Percentiles rank a stretch among this genome's conserved stretches.
Conservation (phyloP, 2,329 filamentous ascomycete species). For the Colletotrichum chlorophyti region DNA sequence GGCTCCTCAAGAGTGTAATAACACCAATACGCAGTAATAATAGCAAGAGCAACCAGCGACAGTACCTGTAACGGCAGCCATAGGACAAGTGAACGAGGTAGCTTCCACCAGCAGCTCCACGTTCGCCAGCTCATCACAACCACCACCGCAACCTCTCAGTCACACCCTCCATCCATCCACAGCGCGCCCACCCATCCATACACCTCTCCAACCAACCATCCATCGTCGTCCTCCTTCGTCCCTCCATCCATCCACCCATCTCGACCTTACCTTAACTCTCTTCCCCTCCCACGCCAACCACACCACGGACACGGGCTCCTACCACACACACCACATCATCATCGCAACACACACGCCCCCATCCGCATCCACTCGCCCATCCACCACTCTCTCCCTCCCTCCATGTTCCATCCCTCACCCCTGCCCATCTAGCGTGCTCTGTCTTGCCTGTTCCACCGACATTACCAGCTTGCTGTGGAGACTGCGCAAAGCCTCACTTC, state of each 20-base stretch:
- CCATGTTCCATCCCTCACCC: slow-evolving; percentile 7
- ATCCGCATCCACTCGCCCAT: slow-evolving; percentile 1
- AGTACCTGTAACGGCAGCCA: not conserved
- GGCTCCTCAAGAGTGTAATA: too few species aligned
- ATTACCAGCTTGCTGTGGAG: slow-evolving; percentile 30
- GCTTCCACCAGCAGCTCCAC: not conserved
- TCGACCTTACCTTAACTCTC: not conserved
- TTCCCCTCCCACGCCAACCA: not conserved
- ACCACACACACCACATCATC: slow-evolving; percentile 14
- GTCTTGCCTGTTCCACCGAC: slow-evolving; percentile 30
- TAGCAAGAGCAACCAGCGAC: not conserved
- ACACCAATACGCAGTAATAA: not conserved
- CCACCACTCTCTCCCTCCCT: slow-evolving; percentile 5
- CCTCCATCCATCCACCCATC: not conserved
- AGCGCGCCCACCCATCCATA: not conserved
- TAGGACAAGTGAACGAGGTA: too few species aligned
- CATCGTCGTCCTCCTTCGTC: not conserved
- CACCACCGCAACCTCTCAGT: slow-evolving; percentile 10
- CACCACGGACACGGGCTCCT: not conserved
- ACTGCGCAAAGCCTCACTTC: slow-evolving; percentile 32
- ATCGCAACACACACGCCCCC: slow-evolving; percentile 6
- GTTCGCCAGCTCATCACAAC: slow-evolving; percentile 20
- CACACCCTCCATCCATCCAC: slow-evolving; percentile 13
- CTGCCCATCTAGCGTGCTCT: slow-evolving; percentile 27
- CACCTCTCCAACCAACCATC: not conserved